Conservation (phyloP, 1,284 basidiomycete species). For the Ceratobasidium sp. region DNA sequence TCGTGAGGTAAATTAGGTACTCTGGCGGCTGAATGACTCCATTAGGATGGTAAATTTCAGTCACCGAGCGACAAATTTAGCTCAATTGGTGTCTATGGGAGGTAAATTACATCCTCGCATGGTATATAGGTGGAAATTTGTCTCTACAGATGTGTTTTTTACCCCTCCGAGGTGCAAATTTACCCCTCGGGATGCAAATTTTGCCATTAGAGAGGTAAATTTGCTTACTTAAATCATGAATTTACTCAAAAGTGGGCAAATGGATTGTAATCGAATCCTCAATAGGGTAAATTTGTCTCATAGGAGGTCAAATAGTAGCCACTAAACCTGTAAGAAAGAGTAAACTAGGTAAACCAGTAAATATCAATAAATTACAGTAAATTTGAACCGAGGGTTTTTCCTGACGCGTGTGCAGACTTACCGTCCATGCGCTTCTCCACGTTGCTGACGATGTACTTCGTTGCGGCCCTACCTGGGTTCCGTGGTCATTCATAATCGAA, state of each 20-base stretch:
- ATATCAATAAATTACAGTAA: neutral
- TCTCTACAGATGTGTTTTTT: neutral
- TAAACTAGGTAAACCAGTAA: neutral
- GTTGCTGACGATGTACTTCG: slow-evolving; percentile 57
- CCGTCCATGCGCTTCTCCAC: slow-evolving; percentile 62
- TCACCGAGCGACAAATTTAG: too few relatives aligned
- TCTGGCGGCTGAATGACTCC: too few relatives aligned
- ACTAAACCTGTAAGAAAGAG: neutral
- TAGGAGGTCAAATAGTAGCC: neutral
- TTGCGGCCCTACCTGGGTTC: slow-evolving; percentile 59
- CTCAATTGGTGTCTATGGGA: neutral
- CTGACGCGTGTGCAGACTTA: slow-evolving; percentile 56
- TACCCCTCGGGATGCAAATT: too few relatives aligned
- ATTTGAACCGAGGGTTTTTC: slow-evolving; percentile 7
- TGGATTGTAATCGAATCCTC: neutral
- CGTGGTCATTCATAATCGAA: neutral
- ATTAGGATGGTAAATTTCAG: too few relatives aligned
- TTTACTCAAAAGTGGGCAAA: neutral
- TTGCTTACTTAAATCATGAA: neutral
- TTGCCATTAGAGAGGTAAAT: neutral
- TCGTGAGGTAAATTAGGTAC: neutral
- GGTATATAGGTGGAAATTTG: slow-evolving; percentile 3
- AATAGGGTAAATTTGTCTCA: neutral
- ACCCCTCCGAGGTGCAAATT: too few relatives aligned
- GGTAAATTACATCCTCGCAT: neutral